Conservation (phyloP, 805 yeast species). For the Ogataea methanolica region DNA sequence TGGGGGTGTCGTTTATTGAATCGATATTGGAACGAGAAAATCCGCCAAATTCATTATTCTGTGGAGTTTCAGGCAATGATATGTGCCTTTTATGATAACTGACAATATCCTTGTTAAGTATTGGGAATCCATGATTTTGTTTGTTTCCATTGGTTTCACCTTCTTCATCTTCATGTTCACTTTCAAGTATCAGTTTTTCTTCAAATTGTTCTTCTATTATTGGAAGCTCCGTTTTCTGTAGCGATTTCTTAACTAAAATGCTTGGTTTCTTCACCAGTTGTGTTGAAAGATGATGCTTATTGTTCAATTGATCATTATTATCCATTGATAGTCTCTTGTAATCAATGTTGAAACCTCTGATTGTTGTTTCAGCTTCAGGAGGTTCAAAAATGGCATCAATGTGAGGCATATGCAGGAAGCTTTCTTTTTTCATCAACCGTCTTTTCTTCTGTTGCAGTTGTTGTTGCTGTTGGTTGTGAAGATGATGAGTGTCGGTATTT, state of each 20-base stretch:
- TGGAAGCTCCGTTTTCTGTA: not conserved
- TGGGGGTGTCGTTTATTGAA: constrained; percentile 1
- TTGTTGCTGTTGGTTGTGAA: no score
- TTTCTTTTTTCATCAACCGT: constrained; percentile 25
- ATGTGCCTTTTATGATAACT: constrained; percentile 15
- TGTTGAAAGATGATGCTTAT: not conserved
- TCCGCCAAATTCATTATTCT: not conserved
- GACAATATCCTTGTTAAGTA: not conserved
- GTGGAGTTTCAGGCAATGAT: constrained; percentile 22
- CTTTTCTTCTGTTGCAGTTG: constrained; percentile 7
- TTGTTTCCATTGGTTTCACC: not conserved
- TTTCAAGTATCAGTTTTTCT: constrained; percentile 1
- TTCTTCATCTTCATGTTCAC: constrained; percentile 5
- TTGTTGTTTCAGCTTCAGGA: constrained; percentile 7
- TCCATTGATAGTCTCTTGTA: not conserved
- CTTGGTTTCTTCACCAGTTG: not conserved
- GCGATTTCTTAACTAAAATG: not conserved
- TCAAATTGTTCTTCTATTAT: constrained; percentile 5
- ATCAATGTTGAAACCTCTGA: constrained; percentile 13
- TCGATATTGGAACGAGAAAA: not conserved
- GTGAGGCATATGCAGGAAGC: constrained; percentile 20
- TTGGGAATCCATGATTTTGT: no score
- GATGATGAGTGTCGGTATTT: not conserved
- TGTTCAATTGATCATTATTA: not conserved
- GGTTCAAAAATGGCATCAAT: constrained; percentile 6